Base-by-base conservation (phyloP, 768 basidiomycete genomes). In the Coprinopsis strossmayeri region DNA sequence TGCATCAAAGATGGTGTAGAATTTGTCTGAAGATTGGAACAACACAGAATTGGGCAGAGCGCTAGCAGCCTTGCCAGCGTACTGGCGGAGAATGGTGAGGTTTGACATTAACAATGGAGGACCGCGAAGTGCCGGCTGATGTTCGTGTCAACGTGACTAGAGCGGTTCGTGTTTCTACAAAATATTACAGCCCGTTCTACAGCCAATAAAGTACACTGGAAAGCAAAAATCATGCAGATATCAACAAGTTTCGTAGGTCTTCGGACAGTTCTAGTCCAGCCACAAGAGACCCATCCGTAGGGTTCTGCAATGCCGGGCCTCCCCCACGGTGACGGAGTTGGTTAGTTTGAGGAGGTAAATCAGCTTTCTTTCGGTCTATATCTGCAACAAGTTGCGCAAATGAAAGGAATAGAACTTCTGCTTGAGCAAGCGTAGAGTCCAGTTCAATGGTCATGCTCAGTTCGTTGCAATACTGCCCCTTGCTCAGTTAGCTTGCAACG, bases 371-470 rank as follows among this genome's bases (percentile, higher is more conserved):
- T 28, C 87, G 79, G 62, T 96, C 92, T 57, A 95, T 81, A 62
- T 95, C 92, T 9, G 87, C 87, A 18, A 97, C 84, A 18, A 96
- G 68, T 58, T 89, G 85, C 11, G 83, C 72, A 69, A 96, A 97
- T 1, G 92, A 92, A 1, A 95, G 75, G 74, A 91, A 98, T 18
- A 99, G 76, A 13, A 98, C 93, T 66, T 99, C 96, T 9, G 95
- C 96, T 67, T 98, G 96, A 0, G 91, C 87, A 7, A 99, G 78
- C 17, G 96, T 95, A 0, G 85, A 82, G 62, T 96, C 87, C n/a
- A 98, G 78, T 62, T 98, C 96, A 56, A 99, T 95, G 45, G 92
- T 91, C 85, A 91, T 91, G 66, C 87, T 90, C 53, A 95, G 80
- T 57, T 95, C 91, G 60, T 94, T 95, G 71, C 89, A 91, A 58